Conservation (phyloP, 2,329 filamentous ascomycete species). For the Talaromyces sp. region DNA sequence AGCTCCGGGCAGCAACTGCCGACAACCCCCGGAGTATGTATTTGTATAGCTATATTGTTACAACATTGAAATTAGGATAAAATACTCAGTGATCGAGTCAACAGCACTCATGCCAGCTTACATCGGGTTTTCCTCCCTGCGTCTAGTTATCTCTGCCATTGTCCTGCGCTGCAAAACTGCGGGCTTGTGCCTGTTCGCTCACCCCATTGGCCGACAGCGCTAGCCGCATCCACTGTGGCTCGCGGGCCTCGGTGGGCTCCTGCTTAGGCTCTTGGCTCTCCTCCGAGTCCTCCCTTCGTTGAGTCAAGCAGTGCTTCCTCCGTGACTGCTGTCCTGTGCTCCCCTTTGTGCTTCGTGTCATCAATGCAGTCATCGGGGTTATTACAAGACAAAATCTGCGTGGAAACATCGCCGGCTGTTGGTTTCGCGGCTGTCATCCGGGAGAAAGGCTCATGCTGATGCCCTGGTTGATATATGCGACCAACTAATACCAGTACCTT, state of each 20-base stretch:
- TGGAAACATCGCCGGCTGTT: neutral
- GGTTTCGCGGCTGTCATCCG: neutral
- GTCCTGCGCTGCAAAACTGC: neutral
- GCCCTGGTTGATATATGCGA: no score
- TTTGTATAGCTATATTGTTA: no score
- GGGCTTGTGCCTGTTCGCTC: no score
- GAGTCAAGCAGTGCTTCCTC: neutral
- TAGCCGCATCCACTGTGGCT: neutral
- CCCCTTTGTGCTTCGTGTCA: neutral
- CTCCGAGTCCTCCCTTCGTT: neutral
- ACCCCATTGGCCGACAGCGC: neutral
- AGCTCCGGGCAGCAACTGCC: neutral
- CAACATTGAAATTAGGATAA: no score
- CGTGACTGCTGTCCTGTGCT: neutral
- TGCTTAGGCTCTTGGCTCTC: neutral
- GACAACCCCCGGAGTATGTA: neutral
- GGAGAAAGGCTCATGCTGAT: neutral
- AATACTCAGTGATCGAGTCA: no score
- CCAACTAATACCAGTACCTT: no score
- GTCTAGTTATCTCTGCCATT: no score
- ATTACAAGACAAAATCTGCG: neutral
- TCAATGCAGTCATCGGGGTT: neutral
- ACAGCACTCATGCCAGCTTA: no score
- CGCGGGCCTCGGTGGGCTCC: neutral
- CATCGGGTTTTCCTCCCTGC: no score